Evolutionary conservation across 2,329 filamentous ascomycete genomes (phyloP).

Genomic region (Neoscytalidium dimidiatum): DNA sequence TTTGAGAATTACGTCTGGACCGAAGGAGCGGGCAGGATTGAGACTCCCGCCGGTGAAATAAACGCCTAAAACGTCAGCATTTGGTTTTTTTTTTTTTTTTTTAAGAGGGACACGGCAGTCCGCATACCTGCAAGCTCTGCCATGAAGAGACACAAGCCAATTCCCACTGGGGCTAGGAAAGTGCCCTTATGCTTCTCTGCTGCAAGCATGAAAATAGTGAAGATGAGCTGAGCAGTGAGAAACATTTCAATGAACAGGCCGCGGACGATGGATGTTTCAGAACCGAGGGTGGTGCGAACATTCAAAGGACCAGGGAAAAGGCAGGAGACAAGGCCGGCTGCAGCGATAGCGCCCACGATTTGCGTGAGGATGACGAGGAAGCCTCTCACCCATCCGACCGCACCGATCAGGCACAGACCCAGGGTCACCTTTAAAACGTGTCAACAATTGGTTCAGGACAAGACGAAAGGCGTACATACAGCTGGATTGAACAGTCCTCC

Average conservation of each 20-base stretch:
- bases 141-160: slow-evolving; percentile 49
- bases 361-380: slow-evolving; percentile 47
- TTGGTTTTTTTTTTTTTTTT: no score
- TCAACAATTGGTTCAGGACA: neutral
- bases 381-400: slow-evolving; percentile 48
- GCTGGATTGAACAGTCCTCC: slow-evolving; percentile 41
- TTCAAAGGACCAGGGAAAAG: slow-evolving; percentile 49
- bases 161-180: slow-evolving; percentile 43
- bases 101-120: no score
- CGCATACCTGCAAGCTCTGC: slow-evolving; percentile 44
- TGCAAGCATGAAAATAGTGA: slow-evolving; percentile 51
- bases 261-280: slow-evolving; percentile 43
- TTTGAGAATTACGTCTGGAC: slow-evolving; percentile 47
- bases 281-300: slow-evolving; percentile 48
- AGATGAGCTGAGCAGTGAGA: slow-evolving; percentile 51
- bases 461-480: slow-evolving; percentile 23
- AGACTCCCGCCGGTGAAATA: slow-evolving; percentile 51
- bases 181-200: slow-evolving; percentile 44
- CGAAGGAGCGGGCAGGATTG: slow-evolving; percentile 53
- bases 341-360: slow-evolving; percentile 46
- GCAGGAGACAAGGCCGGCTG: slow-evolving; percentile 46
- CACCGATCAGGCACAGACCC: slow-evolving; percentile 51
- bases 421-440: slow-evolving; percentile 42
- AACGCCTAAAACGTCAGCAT: slow-evolving; percentile 34
- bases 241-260: slow-evolving; percentile 55